A percentile compares a stretch with the other conserved stretches of the same genome.
Evolutionary conservation across 352 stramenopile species (phyloP).

Genomic region (Phytophthora ramorum): DNA sequence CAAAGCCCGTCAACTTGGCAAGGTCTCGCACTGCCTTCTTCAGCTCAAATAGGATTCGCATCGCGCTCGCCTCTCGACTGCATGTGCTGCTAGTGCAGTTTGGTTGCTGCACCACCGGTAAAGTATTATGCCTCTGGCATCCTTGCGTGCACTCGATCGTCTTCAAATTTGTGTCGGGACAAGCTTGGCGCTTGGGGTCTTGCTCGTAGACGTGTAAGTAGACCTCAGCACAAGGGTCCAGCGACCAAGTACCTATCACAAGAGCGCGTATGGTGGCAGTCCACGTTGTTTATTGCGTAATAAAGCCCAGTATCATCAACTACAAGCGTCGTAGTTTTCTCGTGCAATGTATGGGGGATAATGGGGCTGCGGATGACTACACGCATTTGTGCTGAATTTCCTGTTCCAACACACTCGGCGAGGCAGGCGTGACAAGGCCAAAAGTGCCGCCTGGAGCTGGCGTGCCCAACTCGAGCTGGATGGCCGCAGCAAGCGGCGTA

Average conservation of each 20-base stretch:
- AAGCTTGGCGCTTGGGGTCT: too few relatives aligned
- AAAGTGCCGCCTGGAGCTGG: conserved; percentile 25
- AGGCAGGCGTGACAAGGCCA: conserved; percentile 27
- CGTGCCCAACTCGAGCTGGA: conserved; percentile 37
- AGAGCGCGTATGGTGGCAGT: not conserved
- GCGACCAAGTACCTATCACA: too few relatives aligned
- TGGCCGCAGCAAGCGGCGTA: conserved; percentile 37
- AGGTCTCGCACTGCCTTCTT: too few relatives aligned
- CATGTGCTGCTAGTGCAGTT: not conserved
- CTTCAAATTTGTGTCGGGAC: too few relatives aligned
- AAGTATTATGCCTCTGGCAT: not conserved
- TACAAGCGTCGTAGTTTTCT: not conserved
- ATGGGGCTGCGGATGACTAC: conserved; percentile 2
- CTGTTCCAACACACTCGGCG: conserved; percentile 18
- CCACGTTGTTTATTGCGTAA: not conserved
- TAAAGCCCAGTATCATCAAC: not conserved
- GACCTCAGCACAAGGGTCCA: too few relatives aligned
- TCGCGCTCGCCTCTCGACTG: too few relatives aligned
- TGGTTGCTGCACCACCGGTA: not conserved
- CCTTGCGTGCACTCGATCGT: too few relatives aligned
- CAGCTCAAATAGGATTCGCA: too few relatives aligned
- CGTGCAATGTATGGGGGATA: not conserved
- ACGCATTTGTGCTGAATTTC: conserved; percentile 28
- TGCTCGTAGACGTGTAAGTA: too few relatives aligned
- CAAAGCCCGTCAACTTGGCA: too few relatives aligned